These are phyloP conservation scores for Dactylellina sp. DNA, from an alignment of 2,329 filamentous ascomycete species.

Conservation along the genomic window DNA sequence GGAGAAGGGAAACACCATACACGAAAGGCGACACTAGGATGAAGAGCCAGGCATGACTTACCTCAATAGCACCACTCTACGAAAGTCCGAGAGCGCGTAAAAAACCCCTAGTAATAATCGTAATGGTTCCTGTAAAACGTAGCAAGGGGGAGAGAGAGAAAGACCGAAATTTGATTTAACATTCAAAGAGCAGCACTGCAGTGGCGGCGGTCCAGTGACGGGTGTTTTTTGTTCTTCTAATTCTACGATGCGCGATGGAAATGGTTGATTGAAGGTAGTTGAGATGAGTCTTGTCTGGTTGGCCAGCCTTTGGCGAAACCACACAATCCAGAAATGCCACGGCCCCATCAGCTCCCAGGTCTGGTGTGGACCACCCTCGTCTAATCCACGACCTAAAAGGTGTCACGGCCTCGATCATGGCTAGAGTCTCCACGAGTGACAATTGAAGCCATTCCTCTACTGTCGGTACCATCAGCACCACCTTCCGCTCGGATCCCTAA, in stretches of 20 bases:
- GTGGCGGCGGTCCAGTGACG: neutral
- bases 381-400: conserved; percentile 12
- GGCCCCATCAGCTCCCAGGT: too few relatives aligned
- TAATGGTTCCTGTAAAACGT: conserved; percentile 3
- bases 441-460: conserved; percentile 2
- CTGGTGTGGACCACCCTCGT: too few relatives aligned
- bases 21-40: conserved; percentile 26
- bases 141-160: too few relatives aligned
- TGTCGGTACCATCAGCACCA: neutral
- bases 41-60: conserved; percentile 10
- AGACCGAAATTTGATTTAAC: too few relatives aligned
- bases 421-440: neutral
- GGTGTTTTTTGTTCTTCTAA: too few relatives aligned
- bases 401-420: conserved; percentile 16
- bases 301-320: conserved; percentile 15
- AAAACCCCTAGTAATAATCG: too few relatives aligned
- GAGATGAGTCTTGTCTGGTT: conserved; percentile 7
- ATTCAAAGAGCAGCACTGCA: too few relatives aligned
- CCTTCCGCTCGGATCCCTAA: too few relatives aligned
- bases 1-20: conserved; percentile 31
- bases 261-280: conserved; percentile 2
- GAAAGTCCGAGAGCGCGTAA: neutral
- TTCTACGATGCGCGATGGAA: conserved; percentile 9
- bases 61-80: conserved; percentile 5
- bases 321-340: neutral